phyloP scores from a whole-genome alignment of 2,329 filamentous ascomycete species.

The Verruconis gallopava region DNA sequence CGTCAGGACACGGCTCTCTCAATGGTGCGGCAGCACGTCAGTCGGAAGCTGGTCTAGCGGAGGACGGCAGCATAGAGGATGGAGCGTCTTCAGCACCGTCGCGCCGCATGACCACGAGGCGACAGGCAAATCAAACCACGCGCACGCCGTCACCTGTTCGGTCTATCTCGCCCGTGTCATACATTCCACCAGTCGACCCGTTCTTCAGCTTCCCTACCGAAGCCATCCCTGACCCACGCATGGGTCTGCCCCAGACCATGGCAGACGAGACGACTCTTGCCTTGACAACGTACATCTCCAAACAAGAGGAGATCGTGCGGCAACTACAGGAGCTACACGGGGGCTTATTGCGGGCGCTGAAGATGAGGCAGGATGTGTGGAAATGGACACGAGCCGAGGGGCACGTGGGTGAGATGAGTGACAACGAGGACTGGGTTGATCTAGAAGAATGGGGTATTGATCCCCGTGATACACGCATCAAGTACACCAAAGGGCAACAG shows the following conservation, averaged over 20 bases:
- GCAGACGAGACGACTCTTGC: conserved; percentile 67
- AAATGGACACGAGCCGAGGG: conserved; percentile 69
- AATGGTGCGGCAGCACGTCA: conserved; percentile 9
- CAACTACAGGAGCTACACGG: conserved; percentile 54
- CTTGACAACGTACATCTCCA: conserved; percentile 66
- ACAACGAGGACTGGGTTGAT: conserved; percentile 85
- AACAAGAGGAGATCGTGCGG: conserved; percentile 72
- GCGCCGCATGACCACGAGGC: conserved; percentile 43
- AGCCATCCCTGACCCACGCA: conserved; percentile 52
- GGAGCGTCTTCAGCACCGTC: conserved; percentile 31
- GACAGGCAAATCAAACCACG: conserved; percentile 32
- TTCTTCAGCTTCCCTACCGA: conserved; percentile 55
- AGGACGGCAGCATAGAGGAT: conserved; percentile 13
- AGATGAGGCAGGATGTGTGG: conserved; percentile 57
- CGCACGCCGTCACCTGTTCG: conserved; percentile 16
- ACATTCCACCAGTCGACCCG: conserved; percentile 53
- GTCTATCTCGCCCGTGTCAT: conserved; percentile 32
- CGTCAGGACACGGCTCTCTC: background rate
- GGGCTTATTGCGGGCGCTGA: conserved; percentile 59
- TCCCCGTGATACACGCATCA: conserved; percentile 2
- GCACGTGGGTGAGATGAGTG: conserved; percentile 66
- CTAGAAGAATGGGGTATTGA: conserved; percentile 60
- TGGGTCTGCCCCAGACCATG: conserved; percentile 58
- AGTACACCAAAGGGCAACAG: conserved; percentile 7
- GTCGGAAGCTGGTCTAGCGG: conserved; percentile 1